Base-by-base conservation (phyloP, 345 rosid species). In the Salix arbutifolia region DNA sequence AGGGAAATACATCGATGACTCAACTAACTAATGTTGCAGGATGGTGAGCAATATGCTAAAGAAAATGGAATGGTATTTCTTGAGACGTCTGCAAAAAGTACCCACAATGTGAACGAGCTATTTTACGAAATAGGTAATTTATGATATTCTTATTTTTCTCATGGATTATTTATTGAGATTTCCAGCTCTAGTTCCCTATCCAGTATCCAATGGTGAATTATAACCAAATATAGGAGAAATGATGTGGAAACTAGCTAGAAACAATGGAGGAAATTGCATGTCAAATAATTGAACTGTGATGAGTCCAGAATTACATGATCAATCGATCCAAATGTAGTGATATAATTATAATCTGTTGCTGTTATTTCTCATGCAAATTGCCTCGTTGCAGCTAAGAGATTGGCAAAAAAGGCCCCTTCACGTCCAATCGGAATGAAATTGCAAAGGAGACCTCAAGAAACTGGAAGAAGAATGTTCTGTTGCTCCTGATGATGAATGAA, bases 101-200 rank as follows among this genome's bases (percentile, higher is more conserved):
- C 92, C 67, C 90, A 89, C 69, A 90, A 90, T 83, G 94, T 90
- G 77, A 90, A 87, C 17, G 92, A 90, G 79, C 94, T 90, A 42
- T 90, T 90, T 72, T 90, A 90, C 38, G 92, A 90, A 77, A 90
- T 90, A 82, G 94, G 94, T 90, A 86, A 80, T 30, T 33, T 4
- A 14, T 13, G 14, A 4, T 14, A 14, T 46, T 46, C 52, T 46
- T 46, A 46, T 16, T 46, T 8, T 46, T 46, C 52, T 46, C 52
- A 14, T 46, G 52, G 52, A 46, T 46, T 16, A 14, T 1, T 46
- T 0, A 46, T 46, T 46, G 52, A 13, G 18, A 12, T 46, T 46
- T 46, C 52, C 52, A 14, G 19, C 52, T 46, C 14, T 14, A 46
- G 4, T 4, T 46, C 52, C 5, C n/a, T 21, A 26, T 44, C 12